These are phyloP conservation scores for Cucurbita argyrosperma DNA, from an alignment of 306 rosid species.

Conservation along the genomic window DNA sequence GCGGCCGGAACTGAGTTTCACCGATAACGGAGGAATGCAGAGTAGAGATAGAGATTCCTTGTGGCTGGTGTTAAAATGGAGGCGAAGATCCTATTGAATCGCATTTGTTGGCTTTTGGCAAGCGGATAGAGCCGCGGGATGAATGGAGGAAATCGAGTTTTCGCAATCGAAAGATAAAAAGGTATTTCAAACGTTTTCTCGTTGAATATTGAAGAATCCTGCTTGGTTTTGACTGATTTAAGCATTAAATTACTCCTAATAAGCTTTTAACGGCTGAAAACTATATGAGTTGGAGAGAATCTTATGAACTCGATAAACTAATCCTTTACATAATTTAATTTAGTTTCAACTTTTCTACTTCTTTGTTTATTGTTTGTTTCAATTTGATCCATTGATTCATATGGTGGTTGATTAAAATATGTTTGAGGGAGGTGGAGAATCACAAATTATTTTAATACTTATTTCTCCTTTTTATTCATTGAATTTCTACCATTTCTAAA, in stretches of 20 bases:
- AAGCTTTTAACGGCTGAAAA: not conserved
- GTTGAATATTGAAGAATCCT: not conserved
- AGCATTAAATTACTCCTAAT: not conserved
- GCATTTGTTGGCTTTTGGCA: conserved; percentile 43
- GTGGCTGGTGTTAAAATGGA: conserved; percentile 1
- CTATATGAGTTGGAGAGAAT: not conserved
- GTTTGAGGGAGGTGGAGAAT: not conserved
- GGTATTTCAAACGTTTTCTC: not conserved
- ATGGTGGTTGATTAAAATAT: not conserved
- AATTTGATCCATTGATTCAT: not conserved
- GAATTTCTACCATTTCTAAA: not conserved
- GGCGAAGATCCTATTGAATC: not conserved
- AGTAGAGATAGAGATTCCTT: not conserved
- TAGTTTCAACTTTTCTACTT: not conserved
- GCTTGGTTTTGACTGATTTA: not conserved
- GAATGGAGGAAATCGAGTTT: conserved; percentile 57
- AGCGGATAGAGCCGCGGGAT: conserved; percentile 51
- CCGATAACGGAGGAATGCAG: conserved; percentile 1
- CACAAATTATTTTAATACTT: not conserved
- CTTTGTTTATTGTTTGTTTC: not conserved
- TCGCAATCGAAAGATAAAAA: conserved; percentile 18
- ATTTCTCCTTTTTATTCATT: not conserved
- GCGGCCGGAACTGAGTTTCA: conserved; percentile 13
- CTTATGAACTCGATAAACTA: not conserved
- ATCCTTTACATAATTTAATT: too few relatives aligned